Evolutionary conservation across 306 rosid species (phyloP), one percentile per base, ranked within the genome.

Genomic region (Cucumis melo): DNA sequence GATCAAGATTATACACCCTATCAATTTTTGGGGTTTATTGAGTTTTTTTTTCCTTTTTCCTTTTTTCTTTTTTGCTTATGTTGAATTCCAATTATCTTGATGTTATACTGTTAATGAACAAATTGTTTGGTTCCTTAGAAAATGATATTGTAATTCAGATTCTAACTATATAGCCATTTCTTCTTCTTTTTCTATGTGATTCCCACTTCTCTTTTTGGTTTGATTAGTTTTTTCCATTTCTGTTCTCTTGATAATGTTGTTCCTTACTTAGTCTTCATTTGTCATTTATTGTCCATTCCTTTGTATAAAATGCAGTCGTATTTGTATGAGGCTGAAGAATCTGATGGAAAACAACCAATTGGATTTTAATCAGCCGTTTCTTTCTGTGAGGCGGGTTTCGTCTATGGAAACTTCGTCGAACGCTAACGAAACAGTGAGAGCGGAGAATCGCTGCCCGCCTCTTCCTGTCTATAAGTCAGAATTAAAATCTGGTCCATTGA

Each of bases 351-450:
- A 89, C 82, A 93, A 88, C 77, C 87, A 91, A 83, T 82, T 94
- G 82, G 88, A 94, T 80, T 83, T 94, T 53, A 84, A 89, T 77
- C 96, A 83, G 86, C 98, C 98, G 11, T 84, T 94, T 84, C 77
- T 94, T 74, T 94, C 98, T 0, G 98, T 94, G 19, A 90, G 98
- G 86, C 84, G 98, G n/a, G 84, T 77, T 81, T 80, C 87, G 51
- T 83, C 90, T 8, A 79, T 84, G 46, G 76, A 36, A n/a, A 78
- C 57, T 21, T 8, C 87, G 63, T 67, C 81, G 19, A 80, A 82
- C 80, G 81, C 84, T 59, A 82, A 82, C 34, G 54, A 83, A 34
- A 81, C 62, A 79, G 78, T 80, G 76, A 83, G 76, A 68, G 74
- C 62, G 6, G 87, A 76, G 61, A 82, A 84, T 11, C 34, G 76